Evolutionary conservation across 805 yeast species (phyloP), one percentile per base, ranked within the genome.

Genomic region (Myxozyma mucilagina): DNA sequence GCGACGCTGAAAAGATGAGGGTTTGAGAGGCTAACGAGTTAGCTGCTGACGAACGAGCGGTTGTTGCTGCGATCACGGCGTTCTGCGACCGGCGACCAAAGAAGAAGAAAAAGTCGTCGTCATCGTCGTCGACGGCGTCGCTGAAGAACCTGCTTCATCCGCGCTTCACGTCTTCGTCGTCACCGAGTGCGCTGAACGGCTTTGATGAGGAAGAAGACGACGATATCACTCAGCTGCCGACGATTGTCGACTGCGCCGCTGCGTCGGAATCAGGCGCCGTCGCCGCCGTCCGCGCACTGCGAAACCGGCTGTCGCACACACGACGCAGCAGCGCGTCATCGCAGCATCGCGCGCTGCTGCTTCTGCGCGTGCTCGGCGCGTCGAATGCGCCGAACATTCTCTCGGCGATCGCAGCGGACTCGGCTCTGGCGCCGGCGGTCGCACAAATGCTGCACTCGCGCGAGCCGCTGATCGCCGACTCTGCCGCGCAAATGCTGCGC

Each of bases 231-330:
- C 56, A 42, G 34, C 58, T 63, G n/a, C 67, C 67, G 13, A 42
- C 47, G 7, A 63, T 63, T 44, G 62, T 63, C 62, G 67, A 63
- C 14, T 52, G 55, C 44, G 65, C 65, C 34, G 53, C 55, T 16
- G 51, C 67, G 11, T 53, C 60, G 8, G 62, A 65, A n/a, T n/a
- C 11, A 8, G 67, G 65, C 14, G 67, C 67, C 29, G 47, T 32
- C 9, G 62, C 44, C 14, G 67, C 65, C 13, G 47, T 63, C 24
- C 45, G 47, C 16, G 53, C 53, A 4, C 41, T 61, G 9, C 59
- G 65, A 43, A 63, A 61, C 31, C 57, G 65, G 24, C 16, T 63
- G 4, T 65, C 61, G 20, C 57, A 56, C 13, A 55, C 54, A 18
- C 61, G 42, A 6, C 31, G 53, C 9, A 24, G 53, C 29, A 34